Conservation (phyloP, 2,329 filamentous ascomycete species). For the Botrytis medusae region DNA sequence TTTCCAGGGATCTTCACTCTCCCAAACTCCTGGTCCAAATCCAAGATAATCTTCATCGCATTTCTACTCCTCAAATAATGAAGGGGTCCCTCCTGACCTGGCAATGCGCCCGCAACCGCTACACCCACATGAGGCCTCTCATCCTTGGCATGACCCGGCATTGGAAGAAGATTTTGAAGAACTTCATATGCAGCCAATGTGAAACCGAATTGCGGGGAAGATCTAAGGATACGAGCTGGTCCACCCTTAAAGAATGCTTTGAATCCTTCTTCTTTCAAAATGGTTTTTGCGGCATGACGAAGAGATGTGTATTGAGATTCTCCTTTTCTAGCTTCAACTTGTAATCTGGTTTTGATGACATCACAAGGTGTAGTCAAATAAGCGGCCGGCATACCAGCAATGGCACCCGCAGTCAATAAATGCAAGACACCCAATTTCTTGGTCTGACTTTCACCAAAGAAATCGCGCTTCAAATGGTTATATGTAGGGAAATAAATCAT, state of each 20-base stretch:
- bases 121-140: slow-evolving; percentile 53
- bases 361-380: slow-evolving; percentile 98
- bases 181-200: slow-evolving; percentile 95
- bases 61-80: slow-evolving; percentile 77
- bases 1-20: slow-evolving; percentile 34
- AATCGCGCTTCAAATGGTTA: slow-evolving; percentile 87
- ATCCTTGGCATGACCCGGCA: slow-evolving; percentile 63
- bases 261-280: slow-evolving; percentile 90
- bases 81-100: slow-evolving; percentile 38
- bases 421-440: slow-evolving; percentile 90
- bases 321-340: slow-evolving; percentile 96
- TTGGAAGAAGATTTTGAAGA: slow-evolving; percentile 75
- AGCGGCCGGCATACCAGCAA: slow-evolving; percentile 85
- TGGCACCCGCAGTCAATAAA: slow-evolving; percentile 90
- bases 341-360: slow-evolving; percentile 97
- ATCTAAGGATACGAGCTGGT: slow-evolving; percentile 89
- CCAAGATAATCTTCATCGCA: slow-evolving; percentile 91
- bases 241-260: slow-evolving; percentile 98
- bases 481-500: slow-evolving; percentile 99
- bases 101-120: slow-evolving; percentile 56
- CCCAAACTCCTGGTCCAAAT: slow-evolving; percentile 93
- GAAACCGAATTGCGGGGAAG: slow-evolving; percentile 96
- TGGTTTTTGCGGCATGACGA: slow-evolving; percentile 78
- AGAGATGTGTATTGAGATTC: slow-evolving; percentile 85
- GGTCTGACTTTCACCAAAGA: slow-evolving; percentile 84